Base-by-base conservation (phyloP, 352 stramenopile genomes). In the Pythium chondricola region DNA sequence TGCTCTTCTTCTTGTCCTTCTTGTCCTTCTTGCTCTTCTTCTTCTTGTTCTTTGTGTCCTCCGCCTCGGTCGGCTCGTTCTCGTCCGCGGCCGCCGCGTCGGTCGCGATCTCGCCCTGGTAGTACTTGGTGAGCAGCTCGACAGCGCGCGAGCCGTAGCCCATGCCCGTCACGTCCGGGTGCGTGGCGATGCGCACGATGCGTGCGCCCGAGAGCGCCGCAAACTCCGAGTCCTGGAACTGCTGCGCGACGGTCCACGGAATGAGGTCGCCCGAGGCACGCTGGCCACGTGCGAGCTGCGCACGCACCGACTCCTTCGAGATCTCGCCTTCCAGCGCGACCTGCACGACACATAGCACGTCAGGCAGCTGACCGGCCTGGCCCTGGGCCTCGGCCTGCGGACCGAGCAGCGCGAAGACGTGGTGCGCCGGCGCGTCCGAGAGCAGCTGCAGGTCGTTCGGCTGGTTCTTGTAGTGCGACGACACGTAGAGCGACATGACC, bases 401-500 rank as follows among this genome's bases (percentile, higher is more conserved):
- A 2, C 95, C 96, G 5, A 99, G 69, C 4, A 99, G 78, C 22
- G 98, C 96, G 69, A 99, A 99, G 10, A 99, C 82, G 53, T 96
- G 87, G 63, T 99, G 97, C 10, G 97, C 94, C 1, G 97, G 97
- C 13, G 97, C 96, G 69, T 99, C 97, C 24, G 88, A 98, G 5
- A 99, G 77, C 63, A 99, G 77, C 77, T 99, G 96, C 37, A 99
- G 71, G 74, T 99, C 97, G 67, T 99, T 99, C 11, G 97, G 97
- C 58, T 96, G 92, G 72, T 99, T 99, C 67, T 99, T 99, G 88
- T 99, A 99, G 75, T 99, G 97, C 24, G 96, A 97, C 37, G 93
- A 94, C 37, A 98, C 97, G 63, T 99, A 99, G 7, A 99, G 76
- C 26, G 85, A 69, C 90, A 97, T 96, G 46, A 98, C 82, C 26